These are phyloP conservation scores for Pleochaeta shiraiana DNA, from an alignment of 2,329 filamentous ascomycete species.

Conservation along the genomic window DNA sequence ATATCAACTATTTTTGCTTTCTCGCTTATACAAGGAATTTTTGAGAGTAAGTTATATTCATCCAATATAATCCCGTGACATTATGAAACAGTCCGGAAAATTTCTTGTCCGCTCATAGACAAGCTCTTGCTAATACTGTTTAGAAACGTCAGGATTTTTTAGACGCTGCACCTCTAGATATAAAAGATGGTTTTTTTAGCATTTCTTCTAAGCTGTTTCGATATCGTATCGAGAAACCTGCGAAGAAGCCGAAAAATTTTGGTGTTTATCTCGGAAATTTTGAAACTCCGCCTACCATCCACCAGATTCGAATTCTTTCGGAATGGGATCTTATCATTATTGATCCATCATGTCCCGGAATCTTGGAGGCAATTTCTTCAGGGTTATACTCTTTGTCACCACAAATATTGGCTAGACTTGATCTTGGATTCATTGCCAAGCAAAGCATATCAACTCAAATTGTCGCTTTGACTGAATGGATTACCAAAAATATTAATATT, in stretches of 20 bases:
- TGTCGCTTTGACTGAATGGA: conserved; percentile 8
- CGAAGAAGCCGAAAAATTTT: conserved; percentile 11
- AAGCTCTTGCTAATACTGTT: too few relatives aligned
- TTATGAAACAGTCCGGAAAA: too few relatives aligned
- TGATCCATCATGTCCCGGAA: conserved; percentile 21
- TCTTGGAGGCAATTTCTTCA: conserved; percentile 18
- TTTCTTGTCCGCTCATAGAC: too few relatives aligned
- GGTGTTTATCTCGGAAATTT: conserved; percentile 24
- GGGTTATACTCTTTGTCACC: conserved; percentile 8
- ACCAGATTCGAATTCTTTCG: conserved; percentile 19
- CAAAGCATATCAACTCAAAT: conserved; percentile 5
- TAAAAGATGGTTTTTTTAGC: conserved; percentile 9
- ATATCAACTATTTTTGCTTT: conserved; percentile 9
- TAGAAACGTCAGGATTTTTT: too few relatives aligned
- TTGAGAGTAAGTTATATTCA: background rate
- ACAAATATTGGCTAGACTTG: conserved; percentile 11
- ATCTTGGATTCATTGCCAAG: conserved; percentile 8
- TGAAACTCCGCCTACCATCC: conserved; percentile 15
- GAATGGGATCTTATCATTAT: conserved; percentile 24
- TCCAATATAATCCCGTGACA: too few relatives aligned
- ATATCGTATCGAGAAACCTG: conserved; percentile 8
- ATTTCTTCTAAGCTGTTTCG: conserved; percentile 6
- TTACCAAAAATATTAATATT: conserved; percentile 6
- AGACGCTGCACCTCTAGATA: conserved; percentile 5
- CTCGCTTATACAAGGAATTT: conserved; percentile 4